Percentiles rank a stretch among this genome's conserved stretches.
These are phyloP conservation scores for Iberis pinnata DNA, from an alignment of 345 rosid genomes.

Conservation along the genomic window DNA sequence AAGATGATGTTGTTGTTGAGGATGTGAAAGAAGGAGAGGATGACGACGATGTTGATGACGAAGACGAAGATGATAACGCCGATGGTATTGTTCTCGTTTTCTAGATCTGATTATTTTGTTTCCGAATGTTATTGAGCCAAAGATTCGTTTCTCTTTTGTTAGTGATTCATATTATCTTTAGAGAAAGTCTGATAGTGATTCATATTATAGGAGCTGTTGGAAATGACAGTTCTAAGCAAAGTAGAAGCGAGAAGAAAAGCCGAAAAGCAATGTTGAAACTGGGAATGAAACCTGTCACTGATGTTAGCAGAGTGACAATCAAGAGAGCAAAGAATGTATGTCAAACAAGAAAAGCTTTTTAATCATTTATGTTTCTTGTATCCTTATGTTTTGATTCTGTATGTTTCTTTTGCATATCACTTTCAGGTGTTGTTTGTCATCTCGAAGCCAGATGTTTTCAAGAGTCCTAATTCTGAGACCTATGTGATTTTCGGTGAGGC, in stretches of 20 bases:
- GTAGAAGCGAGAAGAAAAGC: conserved; percentile 75
- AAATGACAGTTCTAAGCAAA: conserved; percentile 66
- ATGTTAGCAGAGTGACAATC: conserved; percentile 75
- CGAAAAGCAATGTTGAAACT: conserved; percentile 72
- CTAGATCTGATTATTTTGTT: no score
- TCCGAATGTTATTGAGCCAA: no score
- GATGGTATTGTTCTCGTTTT: conserved; percentile 36
- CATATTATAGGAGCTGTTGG: conserved; percentile 48
- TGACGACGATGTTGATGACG: conserved; percentile 51
- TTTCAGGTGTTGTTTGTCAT: conserved; percentile 62
- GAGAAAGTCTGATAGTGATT: conserved; percentile 13
- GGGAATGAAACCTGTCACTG: conserved; percentile 69
- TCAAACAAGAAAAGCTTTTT: background rate
- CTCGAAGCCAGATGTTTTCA: conserved; percentile 80
- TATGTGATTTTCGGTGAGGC: conserved; percentile 76
- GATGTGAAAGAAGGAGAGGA: conserved; percentile 61
- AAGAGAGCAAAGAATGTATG: conserved; percentile 71
- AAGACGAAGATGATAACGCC: conserved; percentile 46
- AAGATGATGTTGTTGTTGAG: conserved; percentile 34
- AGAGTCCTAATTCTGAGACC: conserved; percentile 74
- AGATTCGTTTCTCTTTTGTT: background rate
- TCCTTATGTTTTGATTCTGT: background rate
- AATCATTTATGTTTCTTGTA: background rate
- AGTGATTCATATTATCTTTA: background rate
- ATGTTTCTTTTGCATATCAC: conserved; percentile 5